Evolutionary conservation across 306 rosid species (phyloP).

Genomic region (Ochetophila trinervis): DNA sequence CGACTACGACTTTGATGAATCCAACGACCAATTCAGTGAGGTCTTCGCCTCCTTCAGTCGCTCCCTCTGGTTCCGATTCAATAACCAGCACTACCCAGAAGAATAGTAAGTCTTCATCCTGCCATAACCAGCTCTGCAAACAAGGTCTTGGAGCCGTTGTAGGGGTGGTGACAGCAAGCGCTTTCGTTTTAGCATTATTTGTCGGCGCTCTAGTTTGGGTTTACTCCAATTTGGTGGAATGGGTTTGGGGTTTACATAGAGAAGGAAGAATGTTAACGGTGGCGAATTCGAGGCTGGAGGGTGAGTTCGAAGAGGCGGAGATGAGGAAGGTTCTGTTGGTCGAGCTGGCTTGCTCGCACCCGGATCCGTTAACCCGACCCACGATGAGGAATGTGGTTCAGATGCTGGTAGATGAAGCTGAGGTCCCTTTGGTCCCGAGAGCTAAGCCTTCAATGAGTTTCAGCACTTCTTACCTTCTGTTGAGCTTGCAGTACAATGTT

Average conservation of each 20-base stretch:
- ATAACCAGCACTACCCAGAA: constrained; percentile 35
- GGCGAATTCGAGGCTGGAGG: constrained; percentile 58
- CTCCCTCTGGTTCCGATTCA: constrained; percentile 48
- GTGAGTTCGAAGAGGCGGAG: constrained; percentile 62
- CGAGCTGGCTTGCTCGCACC: constrained; percentile 84
- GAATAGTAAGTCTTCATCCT: constrained; percentile 50
- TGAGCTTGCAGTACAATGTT: constrained; percentile 78
- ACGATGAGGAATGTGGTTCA: constrained; percentile 83
- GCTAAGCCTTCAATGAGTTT: constrained; percentile 62
- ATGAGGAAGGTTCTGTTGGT: constrained; percentile 65
- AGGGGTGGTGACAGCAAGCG: constrained; percentile 88
- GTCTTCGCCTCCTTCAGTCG: constrained; percentile 66
- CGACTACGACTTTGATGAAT: constrained; percentile 58
- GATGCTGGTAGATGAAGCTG: constrained; percentile 83
- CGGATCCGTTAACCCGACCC: constrained; percentile 72
- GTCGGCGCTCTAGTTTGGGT: constrained; percentile 90
- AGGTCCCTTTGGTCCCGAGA: constrained; percentile 78
- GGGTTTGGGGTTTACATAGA: constrained; percentile 90
- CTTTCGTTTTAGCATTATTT: constrained; percentile 72
- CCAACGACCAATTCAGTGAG: constrained; percentile 49
- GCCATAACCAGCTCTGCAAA: constrained; percentile 76
- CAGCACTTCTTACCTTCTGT: constrained; percentile 66
- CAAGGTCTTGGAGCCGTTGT: constrained; percentile 91
- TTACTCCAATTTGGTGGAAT: constrained; percentile 84
- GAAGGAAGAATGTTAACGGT: constrained; percentile 68